Base-by-base conservation (phyloP, 257 asterid genomes). In the Handroanthus guayacan region DNA sequence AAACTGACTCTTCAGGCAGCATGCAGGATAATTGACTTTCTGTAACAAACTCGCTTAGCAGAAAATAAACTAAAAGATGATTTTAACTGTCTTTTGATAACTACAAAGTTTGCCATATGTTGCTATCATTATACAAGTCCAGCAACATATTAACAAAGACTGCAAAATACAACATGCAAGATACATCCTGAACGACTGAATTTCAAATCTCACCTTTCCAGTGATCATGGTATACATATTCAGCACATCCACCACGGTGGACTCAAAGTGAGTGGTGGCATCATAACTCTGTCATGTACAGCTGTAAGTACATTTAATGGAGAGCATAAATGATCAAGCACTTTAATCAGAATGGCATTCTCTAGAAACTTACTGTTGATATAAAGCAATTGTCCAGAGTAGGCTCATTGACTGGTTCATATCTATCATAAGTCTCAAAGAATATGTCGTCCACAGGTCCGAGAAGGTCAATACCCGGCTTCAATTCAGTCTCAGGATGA, bases 371-470 rank as follows among this genome's bases (percentile, higher is more conserved):
- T 82, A 92, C 99, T 2, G 95, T 83, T 80, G 99, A 92, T 84
- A 95, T 71, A 78, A 92, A 90, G 88, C 99, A 95, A 77, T 91
- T 95, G 92, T 95, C 99, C 73, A 87, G 74, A 67, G 95, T 67
- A 71, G 92, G 88, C 77, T 95, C 96, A 39, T 95, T 95, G 78
- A 87, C 95, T 66, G 99, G 98, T 83, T 90, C 98, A 69, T 38
- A 87, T 89, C 95, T 80, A 87, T 92, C 99, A 39, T 89, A 90
- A 69, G 92, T 89, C 85, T 95, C 99, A 56, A 81, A 95, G 85
- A 92, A 87, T 51, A 92, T 89, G 92, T 95, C 99, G 74, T 95
- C 99, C 86, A 95, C 98, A 43, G 92, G 89, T 67, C 99, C 99
- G 14, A 95, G 96, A 80, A 95, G 98, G 85, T 86, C 97, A 54